These are phyloP conservation scores for Yamadazyma kanchanaburiensis DNA, from an alignment of 1,139 yeast species.

Conservation along the genomic window DNA sequence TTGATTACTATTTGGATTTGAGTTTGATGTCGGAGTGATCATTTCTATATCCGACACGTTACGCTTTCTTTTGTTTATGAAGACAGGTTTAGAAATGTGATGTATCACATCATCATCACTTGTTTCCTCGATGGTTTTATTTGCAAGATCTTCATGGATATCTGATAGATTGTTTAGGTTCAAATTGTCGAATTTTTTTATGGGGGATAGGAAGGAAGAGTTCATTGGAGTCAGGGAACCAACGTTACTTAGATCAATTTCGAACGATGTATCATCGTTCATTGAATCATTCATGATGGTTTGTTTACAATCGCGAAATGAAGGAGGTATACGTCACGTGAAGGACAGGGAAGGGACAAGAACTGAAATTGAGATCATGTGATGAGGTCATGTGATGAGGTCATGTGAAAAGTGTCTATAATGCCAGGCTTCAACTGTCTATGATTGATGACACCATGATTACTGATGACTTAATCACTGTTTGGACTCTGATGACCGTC, in stretches of 20 bases:
- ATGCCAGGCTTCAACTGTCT: too few relatives aligned
- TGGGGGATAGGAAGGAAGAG: slow-evolving; percentile 36
- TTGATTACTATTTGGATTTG: not conserved
- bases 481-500: too few relatives aligned
- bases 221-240: slow-evolving; percentile 16
- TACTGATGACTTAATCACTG: too few relatives aligned
- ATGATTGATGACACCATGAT: too few relatives aligned
- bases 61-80: slow-evolving; percentile 12
- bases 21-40: slow-evolving; percentile 15
- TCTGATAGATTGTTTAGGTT: slow-evolving; percentile 20
- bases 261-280: slow-evolving; percentile 13
- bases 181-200: slow-evolving; percentile 27
- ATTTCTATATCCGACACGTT: slow-evolving; percentile 19
- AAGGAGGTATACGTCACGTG: too few relatives aligned
- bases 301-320: slow-evolving; percentile 8
- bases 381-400: too few relatives aligned
- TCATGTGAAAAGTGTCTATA: too few relatives aligned
- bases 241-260: slow-evolving; percentile 10
- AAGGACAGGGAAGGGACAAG: too few relatives aligned
- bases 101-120: slow-evolving; percentile 4
- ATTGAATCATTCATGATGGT: slow-evolving; percentile 7
- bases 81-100: slow-evolving; percentile 6
- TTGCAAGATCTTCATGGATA: slow-evolving; percentile 13
- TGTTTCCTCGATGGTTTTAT: slow-evolving; percentile 14
- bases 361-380: too few relatives aligned